Evolutionary conservation across 192 early-diverging fungal genomes (phyloP).

Genomic region (Allomyces macrogynus): DNA sequence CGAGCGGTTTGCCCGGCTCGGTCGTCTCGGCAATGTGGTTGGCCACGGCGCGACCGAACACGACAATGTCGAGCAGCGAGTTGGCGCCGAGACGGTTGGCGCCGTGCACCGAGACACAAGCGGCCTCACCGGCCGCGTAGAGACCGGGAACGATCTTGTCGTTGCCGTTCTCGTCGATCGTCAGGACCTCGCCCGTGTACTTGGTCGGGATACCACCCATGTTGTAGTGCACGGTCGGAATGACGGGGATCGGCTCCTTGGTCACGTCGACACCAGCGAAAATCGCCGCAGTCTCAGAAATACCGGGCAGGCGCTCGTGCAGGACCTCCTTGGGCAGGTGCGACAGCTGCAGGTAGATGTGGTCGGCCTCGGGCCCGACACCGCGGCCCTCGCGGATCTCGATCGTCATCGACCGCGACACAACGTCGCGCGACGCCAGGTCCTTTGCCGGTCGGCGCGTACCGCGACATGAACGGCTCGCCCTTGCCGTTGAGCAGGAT

Average conservation of each 20-base stretch:
- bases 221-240: conserved; percentile 99
- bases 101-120: conserved; percentile 94
- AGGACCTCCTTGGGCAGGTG: conserved; percentile 83
- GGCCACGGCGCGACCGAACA: conserved; percentile 91
- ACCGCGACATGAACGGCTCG: conserved; percentile 98
- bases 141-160: conserved; percentile 88
- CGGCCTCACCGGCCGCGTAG: conserved; percentile 95
- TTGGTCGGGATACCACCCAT: conserved; percentile 98
- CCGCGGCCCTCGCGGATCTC: conserved; percentile 96
- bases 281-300: conserved; percentile 96
- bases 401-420: conserved; percentile 95
- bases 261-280: conserved; percentile 98
- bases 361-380: conserved; percentile 86
- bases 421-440: conserved; percentile 93
- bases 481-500: conserved; percentile 87
- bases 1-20: conserved; percentile 70
- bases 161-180: conserved; percentile 50
- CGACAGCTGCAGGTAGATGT: conserved; percentile 88
- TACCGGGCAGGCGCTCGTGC: conserved; percentile 87
- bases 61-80: conserved; percentile 92
- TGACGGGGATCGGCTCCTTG: conserved; percentile 97
- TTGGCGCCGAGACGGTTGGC: conserved; percentile 97
- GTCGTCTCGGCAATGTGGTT: conserved; percentile 83
- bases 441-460: conserved; percentile 97
- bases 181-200: conserved; percentile 91